phyloP scores from a whole-genome alignment of 495 filamentous ascomycete genomes.

The Neurospora sp. region DNA sequence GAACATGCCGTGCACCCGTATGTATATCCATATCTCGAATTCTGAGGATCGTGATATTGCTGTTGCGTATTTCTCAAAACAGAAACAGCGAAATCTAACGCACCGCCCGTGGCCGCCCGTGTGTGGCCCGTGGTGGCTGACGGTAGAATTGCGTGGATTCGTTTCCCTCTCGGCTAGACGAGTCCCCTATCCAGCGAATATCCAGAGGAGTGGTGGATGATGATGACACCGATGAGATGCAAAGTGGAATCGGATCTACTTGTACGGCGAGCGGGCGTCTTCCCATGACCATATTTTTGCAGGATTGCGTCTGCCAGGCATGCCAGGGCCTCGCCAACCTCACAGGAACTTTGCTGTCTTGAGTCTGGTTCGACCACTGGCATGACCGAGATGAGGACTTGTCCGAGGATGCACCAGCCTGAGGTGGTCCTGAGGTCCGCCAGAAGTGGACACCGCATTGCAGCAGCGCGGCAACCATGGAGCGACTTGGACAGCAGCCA shows the following conservation, averaged over 20 bases:
- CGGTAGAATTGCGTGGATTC: conserved; percentile 21
- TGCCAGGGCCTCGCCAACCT: no score
- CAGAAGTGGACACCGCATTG: not conserved
- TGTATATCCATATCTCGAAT: not conserved
- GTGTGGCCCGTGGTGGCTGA: conserved; percentile 14
- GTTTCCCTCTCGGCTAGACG: conserved; percentile 16
- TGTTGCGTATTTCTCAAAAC: not conserved
- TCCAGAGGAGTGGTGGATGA: not conserved
- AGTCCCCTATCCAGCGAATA: not conserved
- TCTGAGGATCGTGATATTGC: not conserved
- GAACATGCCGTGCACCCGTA: not conserved
- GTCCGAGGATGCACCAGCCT: not conserved
- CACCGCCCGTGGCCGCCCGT: not conserved
- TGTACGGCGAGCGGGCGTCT: not conserved
- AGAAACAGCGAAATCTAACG: not conserved
- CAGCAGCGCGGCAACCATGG: not conserved
- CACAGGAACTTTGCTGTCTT: not conserved
- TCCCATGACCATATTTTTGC: not conserved
- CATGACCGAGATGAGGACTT: not conserved
- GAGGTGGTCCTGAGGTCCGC: not conserved
- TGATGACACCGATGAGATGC: not conserved
- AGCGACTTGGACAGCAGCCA: not conserved
- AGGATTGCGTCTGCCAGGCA: not conserved
- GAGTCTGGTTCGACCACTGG: not conserved
- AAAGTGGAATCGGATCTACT: not conserved